Conservation (phyloP, 805 yeast genomes). For the Jamesozyma lodderae region DNA sequence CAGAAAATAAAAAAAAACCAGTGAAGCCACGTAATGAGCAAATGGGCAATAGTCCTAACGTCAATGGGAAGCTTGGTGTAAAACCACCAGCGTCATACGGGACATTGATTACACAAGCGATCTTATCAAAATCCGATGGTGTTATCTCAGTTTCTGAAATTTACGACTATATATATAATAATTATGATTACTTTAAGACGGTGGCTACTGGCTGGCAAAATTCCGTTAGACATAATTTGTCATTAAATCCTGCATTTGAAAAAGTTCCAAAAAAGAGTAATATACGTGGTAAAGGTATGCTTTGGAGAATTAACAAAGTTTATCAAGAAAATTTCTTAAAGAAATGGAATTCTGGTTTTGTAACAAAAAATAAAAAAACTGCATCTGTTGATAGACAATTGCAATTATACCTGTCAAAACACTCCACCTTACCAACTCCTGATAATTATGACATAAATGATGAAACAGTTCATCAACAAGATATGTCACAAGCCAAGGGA, state of each 20-base stretch:
- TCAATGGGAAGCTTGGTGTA: constrained; percentile 33
- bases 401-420: constrained; percentile 54
- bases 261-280: constrained; percentile 88
- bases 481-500: constrained; percentile 6
- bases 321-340: constrained; percentile 75
- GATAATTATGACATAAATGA: background rate
- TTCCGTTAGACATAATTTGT: constrained; percentile 88
- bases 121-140: constrained; percentile 76
- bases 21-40: too few species aligned
- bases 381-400: constrained; percentile 73
- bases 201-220: constrained; percentile 97
- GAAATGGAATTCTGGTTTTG: constrained; percentile 66
- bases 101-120: constrained; percentile 96
- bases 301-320: constrained; percentile 87
- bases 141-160: constrained; percentile 82
- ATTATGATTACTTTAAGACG: constrained; percentile 80
- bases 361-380: constrained; percentile 53
- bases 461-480: background rate
- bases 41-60: too few species aligned
- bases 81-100: constrained; percentile 96
- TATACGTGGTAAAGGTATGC: constrained; percentile 95
- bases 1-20: too few species aligned
- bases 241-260: constrained; percentile 91
- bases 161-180: constrained; percentile 76
- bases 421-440: constrained; percentile 32